Evolutionary conservation across 768 basidiomycete genomes (phyloP).

Genomic region (Rhizopogon sp.): DNA sequence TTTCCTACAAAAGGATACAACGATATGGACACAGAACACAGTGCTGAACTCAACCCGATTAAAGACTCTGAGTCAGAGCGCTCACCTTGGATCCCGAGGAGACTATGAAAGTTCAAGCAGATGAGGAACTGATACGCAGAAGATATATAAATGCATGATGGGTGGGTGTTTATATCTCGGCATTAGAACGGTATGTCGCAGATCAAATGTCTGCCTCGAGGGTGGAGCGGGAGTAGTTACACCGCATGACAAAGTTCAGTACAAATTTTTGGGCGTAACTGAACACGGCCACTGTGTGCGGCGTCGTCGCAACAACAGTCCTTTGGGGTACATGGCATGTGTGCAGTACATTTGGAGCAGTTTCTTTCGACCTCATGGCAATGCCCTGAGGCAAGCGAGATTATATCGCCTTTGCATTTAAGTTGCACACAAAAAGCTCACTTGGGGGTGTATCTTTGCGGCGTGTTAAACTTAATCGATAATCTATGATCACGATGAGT

Average conservation of each 20-base stretch:
- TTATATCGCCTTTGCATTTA: neutral
- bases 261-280: neutral
- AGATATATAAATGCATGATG: neutral
- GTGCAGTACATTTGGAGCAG: neutral
- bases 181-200: neutral
- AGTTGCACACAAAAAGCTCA: neutral
- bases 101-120: neutral
- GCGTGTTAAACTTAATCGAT: neutral
- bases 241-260: neutral
- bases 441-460: neutral
- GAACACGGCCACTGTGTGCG: neutral
- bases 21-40: neutral
- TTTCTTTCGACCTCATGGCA: neutral
- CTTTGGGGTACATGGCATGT: neutral
- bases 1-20: neutral
- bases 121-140: neutral
- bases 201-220: neutral
- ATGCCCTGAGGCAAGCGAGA: neutral
- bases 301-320: constrained; percentile 1
- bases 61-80: neutral
- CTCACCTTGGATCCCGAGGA: neutral
- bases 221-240: neutral
- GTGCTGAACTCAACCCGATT: neutral
- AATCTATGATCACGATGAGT: constrained; percentile 1
- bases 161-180: neutral